Evolutionary conservation across 805 yeast species (phyloP).

Genomic region (Candida koratica): DNA sequence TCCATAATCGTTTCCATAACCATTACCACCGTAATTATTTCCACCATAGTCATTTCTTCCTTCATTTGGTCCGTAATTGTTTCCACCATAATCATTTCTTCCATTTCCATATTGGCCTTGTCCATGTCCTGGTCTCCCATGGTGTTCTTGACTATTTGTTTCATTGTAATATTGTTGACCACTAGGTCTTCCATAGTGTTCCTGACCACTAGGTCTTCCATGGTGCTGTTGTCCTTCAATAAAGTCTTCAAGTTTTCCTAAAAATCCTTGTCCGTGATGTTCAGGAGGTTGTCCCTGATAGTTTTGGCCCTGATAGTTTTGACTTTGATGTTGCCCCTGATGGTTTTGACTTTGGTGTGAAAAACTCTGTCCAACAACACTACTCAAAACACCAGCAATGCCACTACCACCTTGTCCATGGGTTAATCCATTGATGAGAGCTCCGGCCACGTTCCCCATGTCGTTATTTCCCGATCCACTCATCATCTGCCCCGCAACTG

Average conservation of each 20-base stretch:
- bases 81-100: conserved; percentile 18
- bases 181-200: conserved; percentile 11
- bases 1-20: conserved; percentile 15
- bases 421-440: conserved; percentile 33
- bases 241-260: conserved; percentile 11
- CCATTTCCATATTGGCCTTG: conserved; percentile 9
- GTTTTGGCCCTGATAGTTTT: conserved; percentile 9
- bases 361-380: conserved; percentile 21
- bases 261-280: conserved; percentile 6
- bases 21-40: conserved; percentile 19
- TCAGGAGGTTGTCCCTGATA: conserved; percentile 1
- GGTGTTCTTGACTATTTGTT: too few relatives aligned
- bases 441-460: conserved; percentile 53
- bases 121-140: conserved; percentile 13
- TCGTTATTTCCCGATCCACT: conserved; percentile 41
- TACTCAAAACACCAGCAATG: conserved; percentile 12
- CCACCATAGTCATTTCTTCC: conserved; percentile 12
- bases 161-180: too few relatives aligned
- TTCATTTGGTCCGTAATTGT: conserved; percentile 16
- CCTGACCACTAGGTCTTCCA: too few relatives aligned
- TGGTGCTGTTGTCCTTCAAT: too few relatives aligned
- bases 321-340: not conserved
- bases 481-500: conserved; percentile 48
- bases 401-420: conserved; percentile 12
- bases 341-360: conserved; percentile 8